Base-by-base conservation (phyloP, 306 rosid genomes). In the Styphnolobium japonicum region DNA sequence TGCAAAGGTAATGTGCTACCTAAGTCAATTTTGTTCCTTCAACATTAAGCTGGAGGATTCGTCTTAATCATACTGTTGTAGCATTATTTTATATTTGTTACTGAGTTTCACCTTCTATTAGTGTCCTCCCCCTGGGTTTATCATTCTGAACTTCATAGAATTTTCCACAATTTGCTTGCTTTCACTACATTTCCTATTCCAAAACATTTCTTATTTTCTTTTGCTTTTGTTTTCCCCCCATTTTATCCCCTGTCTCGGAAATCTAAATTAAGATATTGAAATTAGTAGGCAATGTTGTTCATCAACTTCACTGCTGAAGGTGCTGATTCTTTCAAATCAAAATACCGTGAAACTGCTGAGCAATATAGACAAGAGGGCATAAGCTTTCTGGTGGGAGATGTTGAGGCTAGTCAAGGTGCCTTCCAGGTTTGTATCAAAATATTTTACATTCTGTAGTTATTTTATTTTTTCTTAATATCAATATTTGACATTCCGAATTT, bases 261-360 rank as follows among this genome's bases (percentile, higher is more conserved):
- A 78, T 83, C 63, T 64, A 39, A 77, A 64, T 51, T 14, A 5
- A 29, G 12, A 29, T 83, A 70, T 72, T 62, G 33, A 21, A 75
- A 71, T 78, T 69, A 53, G 60, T 53, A 93, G 98, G 98, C 93
- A 10, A 77, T 91, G 98, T 23, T 93, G 87, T 93, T 93, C 84
- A 45, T 89, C 73, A 89, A 91, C 88, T 87, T 85, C 86, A 84
- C 80, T 31, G n/a, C 71, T 43, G 91, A 89, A 31, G 75, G 0
- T 40, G 87, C 91, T 67, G 94, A 85, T 71, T 69, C 92, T 64
- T 77, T 93, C 12, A 86, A 84, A 84, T 75, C 88, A 33, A 89
- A 78, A 60, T 91, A 84, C 78, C 94, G 67, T 11, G 90, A 91
- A 71, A 86, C 88, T 81, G 98, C 98, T 34, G 94, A 91, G 85